A percentile compares a stretch with the other conserved stretches of the same genome.
Evolutionary conservation across 352 stramenopile species (phyloP).

Genomic region (Globisporangium megalacanthum): DNA sequence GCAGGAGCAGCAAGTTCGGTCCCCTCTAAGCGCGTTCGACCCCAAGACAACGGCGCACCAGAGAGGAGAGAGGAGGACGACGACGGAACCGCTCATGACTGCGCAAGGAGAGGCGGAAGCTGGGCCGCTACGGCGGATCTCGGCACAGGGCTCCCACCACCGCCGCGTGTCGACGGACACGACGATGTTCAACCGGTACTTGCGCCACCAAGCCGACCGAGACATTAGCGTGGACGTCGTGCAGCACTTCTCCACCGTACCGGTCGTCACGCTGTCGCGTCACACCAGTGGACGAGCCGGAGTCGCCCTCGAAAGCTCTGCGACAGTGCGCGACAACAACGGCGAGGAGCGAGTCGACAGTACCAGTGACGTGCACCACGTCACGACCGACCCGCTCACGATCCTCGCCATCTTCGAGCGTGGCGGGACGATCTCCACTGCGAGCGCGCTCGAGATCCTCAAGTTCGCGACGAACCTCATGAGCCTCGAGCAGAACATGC

Average conservation of each 20-base stretch:
- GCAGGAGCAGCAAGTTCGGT: background rate
- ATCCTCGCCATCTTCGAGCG: conserved; percentile 31
- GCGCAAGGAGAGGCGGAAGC: conserved; percentile 35
- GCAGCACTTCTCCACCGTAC: conserved; percentile 46
- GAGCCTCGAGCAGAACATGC: conserved; percentile 53
- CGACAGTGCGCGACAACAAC: conserved; percentile 16
- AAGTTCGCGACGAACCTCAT: conserved; percentile 53
- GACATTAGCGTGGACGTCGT: conserved; percentile 54
- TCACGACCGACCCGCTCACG: conserved; percentile 27
- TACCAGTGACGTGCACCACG: conserved; percentile 20
- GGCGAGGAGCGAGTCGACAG: conserved; percentile 10
- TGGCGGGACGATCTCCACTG: conserved; percentile 37
- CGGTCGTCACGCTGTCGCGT: conserved; percentile 36
- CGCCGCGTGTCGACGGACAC: conserved; percentile 70
- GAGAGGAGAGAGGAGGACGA: conserved; percentile 7
- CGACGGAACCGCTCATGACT: conserved; percentile 6
- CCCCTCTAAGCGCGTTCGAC: conserved; percentile 10
- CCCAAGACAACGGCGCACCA: conserved; percentile 16
- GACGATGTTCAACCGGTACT: conserved; percentile 53
- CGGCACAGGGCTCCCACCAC: conserved; percentile 51
- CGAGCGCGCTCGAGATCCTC: conserved; percentile 51
- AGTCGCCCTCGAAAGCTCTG: background rate
- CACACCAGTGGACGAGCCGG: background rate
- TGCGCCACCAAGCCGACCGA: conserved; percentile 50
- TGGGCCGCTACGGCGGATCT: conserved; percentile 45